A percentile compares a stretch with the other conserved stretches of the same genome.
Conservation (phyloP, 441 rosid genomes). For the Pelargonium australe region DNA sequence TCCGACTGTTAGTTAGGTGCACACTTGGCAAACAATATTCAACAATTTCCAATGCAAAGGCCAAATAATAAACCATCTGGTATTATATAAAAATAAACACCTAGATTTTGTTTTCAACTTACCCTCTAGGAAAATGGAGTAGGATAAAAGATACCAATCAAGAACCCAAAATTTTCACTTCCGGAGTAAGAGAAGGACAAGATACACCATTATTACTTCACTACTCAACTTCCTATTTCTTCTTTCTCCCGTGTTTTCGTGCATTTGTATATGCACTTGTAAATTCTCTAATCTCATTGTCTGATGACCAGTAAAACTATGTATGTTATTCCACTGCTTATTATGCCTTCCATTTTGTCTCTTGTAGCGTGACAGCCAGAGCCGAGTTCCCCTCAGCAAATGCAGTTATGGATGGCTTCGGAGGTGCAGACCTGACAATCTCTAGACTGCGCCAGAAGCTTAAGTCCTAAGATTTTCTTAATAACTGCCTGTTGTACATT, state of each 20-base stretch:
- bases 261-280: background rate
- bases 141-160: background rate
- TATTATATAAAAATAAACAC: background rate
- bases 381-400: conserved; percentile 77
- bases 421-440: conserved; percentile 75
- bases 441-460: conserved; percentile 41
- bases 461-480: conserved; percentile 27
- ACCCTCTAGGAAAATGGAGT: background rate
- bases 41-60: background rate
- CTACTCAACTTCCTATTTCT: background rate
- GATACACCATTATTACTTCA: background rate
- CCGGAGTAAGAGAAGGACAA: background rate
- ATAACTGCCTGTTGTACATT: no score
- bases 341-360: background rate
- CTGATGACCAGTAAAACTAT: background rate
- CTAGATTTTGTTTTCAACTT: background rate
- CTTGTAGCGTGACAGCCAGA: conserved; percentile 62
- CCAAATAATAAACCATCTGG: background rate
- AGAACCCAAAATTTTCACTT: background rate
- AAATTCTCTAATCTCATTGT: background rate
- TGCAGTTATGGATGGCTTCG: conserved; percentile 81
- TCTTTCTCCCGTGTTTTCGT: background rate
- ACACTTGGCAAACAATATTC: background rate
- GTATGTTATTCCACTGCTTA: conserved; percentile 7
- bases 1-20: no score